A percentile compares a stretch with the other conserved stretches of the same genome.
Evolutionary conservation across 2,329 filamentous ascomycete species (phyloP).

Genomic region (Thermothelomyces thermophilus): DNA sequence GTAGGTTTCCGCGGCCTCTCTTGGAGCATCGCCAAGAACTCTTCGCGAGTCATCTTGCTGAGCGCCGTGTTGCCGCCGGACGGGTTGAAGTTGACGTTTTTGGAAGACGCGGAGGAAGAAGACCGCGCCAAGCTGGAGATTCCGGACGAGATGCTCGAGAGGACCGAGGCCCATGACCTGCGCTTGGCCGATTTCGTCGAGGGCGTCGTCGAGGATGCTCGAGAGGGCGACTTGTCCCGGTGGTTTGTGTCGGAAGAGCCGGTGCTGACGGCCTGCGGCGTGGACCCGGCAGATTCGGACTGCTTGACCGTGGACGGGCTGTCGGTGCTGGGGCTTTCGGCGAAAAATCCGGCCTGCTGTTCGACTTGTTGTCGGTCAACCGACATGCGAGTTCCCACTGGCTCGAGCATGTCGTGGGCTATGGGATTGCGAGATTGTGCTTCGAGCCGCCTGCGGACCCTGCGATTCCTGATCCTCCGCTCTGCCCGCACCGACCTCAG

Average conservation of each 20-base stretch:
- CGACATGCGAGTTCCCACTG: constrained; percentile 1
- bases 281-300: constrained; percentile 19
- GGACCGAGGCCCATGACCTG: constrained; percentile 25
- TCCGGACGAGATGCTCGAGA: constrained; percentile 26
- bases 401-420: not conserved
- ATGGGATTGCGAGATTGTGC: constrained; percentile 4
- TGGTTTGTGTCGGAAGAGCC: constrained; percentile 16
- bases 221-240: constrained; percentile 21
- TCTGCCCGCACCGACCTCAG: constrained; percentile 24
- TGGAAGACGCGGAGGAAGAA: constrained; percentile 24
- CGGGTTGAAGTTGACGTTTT: constrained; percentile 18
- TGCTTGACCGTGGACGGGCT: constrained; percentile 15
- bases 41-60: constrained; percentile 24
- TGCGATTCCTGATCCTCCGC: constrained; percentile 21
- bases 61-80: constrained; percentile 20
- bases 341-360: constrained; percentile 1
- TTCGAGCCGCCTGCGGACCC: constrained; percentile 14
- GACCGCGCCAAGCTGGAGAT: constrained; percentile 25
- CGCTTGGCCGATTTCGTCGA: constrained; percentile 25
- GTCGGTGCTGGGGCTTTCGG: constrained; percentile 10
- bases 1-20: constrained; percentile 21
- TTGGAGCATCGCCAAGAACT: constrained; percentile 22
- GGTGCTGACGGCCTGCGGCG: constrained; percentile 17
- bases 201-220: constrained; percentile 18
- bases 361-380: constrained; percentile 7